Base-by-base conservation (phyloP, 768 basidiomycete species). In the Lyophyllum atratum region DNA sequence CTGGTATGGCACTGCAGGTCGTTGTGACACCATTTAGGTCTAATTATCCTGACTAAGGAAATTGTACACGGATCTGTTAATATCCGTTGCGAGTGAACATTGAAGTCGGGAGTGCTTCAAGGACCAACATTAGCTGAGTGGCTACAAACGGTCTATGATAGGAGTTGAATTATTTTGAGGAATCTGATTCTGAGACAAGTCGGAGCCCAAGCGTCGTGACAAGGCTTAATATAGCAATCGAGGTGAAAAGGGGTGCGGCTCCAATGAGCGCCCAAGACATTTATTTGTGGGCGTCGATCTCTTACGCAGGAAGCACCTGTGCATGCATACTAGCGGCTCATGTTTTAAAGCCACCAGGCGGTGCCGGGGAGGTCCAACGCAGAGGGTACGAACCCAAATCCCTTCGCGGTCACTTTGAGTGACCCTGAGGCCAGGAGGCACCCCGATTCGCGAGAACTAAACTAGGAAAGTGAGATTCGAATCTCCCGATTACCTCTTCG, bases 401-500 rank as follows among this genome's bases (percentile, higher is more conserved):
- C 34, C 29, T 54, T 51, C 31, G 52, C 52, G 58, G 58, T 53
- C 52, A 28, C 22, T 33, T 19, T 15, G 6, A 48, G 45, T 21
- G 47, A 44, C 48, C 52, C 31, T 61, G 34, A 49, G 42, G 28
- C n/a, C 44, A 55, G 59, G 33, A 34, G 46, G 52, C 42, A 46
- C 56, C 49, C 55, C 63, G 65, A 66, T 66, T n/a, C 64, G 22
- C 31, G 50, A 19, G 48, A 40, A 49, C 56, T 43, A 64, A 59
- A 57, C 49, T 58, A 45, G 61, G 59, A 51, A 63, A 45, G 58
- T 31, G 37, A 61, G 61, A 69, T 70, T 62, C 66, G 63, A 68
- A 66, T 67, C 64, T 63, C 63, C 70, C 70, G 73, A 71, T 74
- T 59, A 51, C 54, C 58, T 60, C 58, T 57, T 66, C 66, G 69